Conservation (phyloP, 2,329 filamentous ascomycete species). For the Clonostachys byssicola region DNA sequence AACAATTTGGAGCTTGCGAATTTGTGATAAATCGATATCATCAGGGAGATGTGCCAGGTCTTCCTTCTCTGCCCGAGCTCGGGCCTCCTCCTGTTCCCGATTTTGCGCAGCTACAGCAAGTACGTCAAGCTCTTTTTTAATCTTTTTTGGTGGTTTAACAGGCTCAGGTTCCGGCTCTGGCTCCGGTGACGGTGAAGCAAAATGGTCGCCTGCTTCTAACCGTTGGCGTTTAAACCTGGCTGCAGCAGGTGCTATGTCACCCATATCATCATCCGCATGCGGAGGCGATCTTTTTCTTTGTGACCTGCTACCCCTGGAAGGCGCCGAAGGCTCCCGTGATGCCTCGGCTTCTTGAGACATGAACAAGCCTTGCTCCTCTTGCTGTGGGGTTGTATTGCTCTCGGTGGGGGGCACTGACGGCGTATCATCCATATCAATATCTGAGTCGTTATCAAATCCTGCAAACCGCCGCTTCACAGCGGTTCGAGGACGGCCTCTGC, state of each 20-base stretch:
- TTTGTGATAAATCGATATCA: slow-evolving; percentile 67
- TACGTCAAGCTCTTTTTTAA: slow-evolving; percentile 61
- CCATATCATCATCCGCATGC: slow-evolving; percentile 55
- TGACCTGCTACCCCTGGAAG: slow-evolving; percentile 10
- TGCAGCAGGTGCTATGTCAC: slow-evolving; percentile 71
- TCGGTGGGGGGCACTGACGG: slow-evolving; percentile 2
- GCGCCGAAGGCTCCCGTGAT: slow-evolving; percentile 9
- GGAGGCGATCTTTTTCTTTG: slow-evolving; percentile 42
- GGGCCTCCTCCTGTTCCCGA: slow-evolving; percentile 64
- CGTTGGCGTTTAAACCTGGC: slow-evolving; percentile 76
- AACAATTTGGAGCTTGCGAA: slow-evolving; percentile 71
- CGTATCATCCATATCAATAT: slow-evolving; percentile 25
- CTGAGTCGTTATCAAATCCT: slow-evolving; percentile 53
- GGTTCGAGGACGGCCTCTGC: slow-evolving; percentile 19
- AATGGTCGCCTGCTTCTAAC: slow-evolving; percentile 52
- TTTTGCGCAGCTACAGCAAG: slow-evolving; percentile 59
- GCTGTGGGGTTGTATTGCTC: slow-evolving; percentile 5
- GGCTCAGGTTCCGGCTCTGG: slow-evolving; percentile 12
- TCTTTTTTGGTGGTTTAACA: slow-evolving; percentile 4
- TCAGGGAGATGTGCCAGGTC: slow-evolving; percentile 47
- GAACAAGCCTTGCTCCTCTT: slow-evolving; percentile 46
- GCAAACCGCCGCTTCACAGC: slow-evolving; percentile 60
- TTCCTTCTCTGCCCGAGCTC: slow-evolving; percentile 47
- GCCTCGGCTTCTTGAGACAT: slow-evolving; percentile 44
- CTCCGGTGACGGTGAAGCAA: slow-evolving; percentile 20